These are phyloP conservation scores for Zizania latifolia DNA, from an alignment of 176 grass and related monocot species.

Conservation along the genomic window DNA sequence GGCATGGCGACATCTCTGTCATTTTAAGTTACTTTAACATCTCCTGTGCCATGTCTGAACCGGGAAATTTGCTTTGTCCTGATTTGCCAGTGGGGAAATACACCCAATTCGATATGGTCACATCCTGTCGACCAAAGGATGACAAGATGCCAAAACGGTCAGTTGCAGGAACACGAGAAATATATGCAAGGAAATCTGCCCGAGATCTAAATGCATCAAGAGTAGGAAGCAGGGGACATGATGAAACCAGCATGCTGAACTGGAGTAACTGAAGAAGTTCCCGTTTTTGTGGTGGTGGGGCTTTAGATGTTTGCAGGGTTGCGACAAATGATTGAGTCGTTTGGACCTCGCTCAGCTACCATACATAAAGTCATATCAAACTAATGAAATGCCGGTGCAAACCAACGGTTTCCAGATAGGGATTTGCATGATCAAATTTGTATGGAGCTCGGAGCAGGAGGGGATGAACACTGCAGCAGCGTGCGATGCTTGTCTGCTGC, in stretches of 20 bases:
- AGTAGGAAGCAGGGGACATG: neutral
- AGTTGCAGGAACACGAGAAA: neutral
- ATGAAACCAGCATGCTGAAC: neutral
- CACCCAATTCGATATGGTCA: neutral
- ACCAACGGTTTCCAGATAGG: too few relatives aligned
- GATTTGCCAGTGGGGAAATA: neutral
- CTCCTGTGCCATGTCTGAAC: neutral
- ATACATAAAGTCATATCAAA: too few relatives aligned
- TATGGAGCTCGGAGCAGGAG: too few relatives aligned
- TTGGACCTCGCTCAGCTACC: neutral
- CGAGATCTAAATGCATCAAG: neutral
- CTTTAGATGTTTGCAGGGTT: neutral
- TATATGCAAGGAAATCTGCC: neutral
- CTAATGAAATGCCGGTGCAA: too few relatives aligned
- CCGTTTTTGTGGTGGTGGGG: neutral
- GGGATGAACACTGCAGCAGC: too few relatives aligned
- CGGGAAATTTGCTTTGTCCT: neutral
- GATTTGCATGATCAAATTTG: too few relatives aligned
- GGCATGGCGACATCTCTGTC: neutral
- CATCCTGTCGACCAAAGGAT: neutral
- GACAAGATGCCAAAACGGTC: constrained; percentile 18
- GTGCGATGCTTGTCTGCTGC: too few relatives aligned
- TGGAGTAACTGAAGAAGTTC: neutral
- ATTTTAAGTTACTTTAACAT: neutral
- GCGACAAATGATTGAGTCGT: neutral